Evolutionary conservation across 768 basidiomycete species (phyloP), one percentile per base, ranked within the genome.

Genomic region (Lyophyllum shimeji): DNA sequence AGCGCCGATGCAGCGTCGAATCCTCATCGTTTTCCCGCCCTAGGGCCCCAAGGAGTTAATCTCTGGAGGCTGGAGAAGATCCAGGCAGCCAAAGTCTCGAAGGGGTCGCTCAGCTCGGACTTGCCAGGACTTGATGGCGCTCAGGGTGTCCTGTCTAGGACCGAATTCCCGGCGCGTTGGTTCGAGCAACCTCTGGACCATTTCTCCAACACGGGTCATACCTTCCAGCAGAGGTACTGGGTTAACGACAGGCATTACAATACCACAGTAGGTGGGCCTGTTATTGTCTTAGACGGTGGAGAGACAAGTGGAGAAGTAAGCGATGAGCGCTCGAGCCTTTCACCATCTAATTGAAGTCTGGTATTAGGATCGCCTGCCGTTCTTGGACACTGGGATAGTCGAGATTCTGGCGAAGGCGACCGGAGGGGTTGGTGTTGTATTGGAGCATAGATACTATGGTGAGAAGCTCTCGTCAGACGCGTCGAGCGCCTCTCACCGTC

Each of bases 371-470:
- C 74, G 82, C 40, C 59, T 83, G 46, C 72, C 78, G 4, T 90
- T 84, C 74, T 71, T 90, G 20, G 86, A 91, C 59, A 87, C 83
- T 0, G 91, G 95, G 1, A 95, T 98, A 59, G 82, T 90, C 6
- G 89, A 93, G 44, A 95, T 97, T 55, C 75, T 98, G 53, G 77
- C 90, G 2, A 86, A 82, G 53, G 88, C 87, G 18, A 96, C 93
- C 0, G 82, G 85, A n/a, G 96, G 96, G 4, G 78, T 98, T 5
- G 89, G 90, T 18, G 82, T 97, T 40, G 83, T 98, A n/a, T 77
- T 98, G 33, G 95, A 98, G 68, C 95, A 98, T 69, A 82, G 95
- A 58, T 94, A 89, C 69, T 96, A 96, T 67, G 93, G 94, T 78
- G 58, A 34, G 67, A 29, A 18, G 7, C 24, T 54, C 29, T 74